Evolutionary conservation across 352 stramenopile species (phyloP).

Genomic region (Globisporangium yorkense): DNA sequence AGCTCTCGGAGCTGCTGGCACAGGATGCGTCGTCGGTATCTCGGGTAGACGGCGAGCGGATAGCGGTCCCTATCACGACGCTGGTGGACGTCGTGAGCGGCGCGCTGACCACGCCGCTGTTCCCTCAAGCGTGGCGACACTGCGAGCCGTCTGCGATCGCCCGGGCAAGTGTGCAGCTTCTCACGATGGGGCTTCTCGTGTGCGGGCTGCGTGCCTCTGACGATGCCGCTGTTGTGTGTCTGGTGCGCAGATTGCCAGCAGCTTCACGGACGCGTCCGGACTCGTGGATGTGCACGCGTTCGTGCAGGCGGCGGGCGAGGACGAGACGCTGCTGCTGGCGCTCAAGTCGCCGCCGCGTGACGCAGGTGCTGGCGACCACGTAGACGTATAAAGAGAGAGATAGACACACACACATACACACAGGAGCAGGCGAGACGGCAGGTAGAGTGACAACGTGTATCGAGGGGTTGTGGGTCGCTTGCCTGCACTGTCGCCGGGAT

Average conservation of each 20-base stretch:
- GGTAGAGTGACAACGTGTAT: slow-evolving; percentile 1
- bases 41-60: slow-evolving; percentile 3
- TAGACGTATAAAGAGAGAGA: too few species aligned
- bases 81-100: slow-evolving; percentile 26
- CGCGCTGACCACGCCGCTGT: slow-evolving; percentile 21
- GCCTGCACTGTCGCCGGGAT: neutral
- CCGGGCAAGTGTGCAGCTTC: slow-evolving; percentile 22
- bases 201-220: neutral
- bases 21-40: slow-evolving; percentile 6
- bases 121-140: slow-evolving; percentile 36
- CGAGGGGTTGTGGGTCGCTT: neutral
- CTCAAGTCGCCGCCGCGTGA: neutral
- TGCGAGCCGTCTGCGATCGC: slow-evolving; percentile 35
- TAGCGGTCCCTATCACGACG: slow-evolving; percentile 9
- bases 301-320: slow-evolving; percentile 22
- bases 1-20: slow-evolving; percentile 14
- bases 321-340: slow-evolving; percentile 18
- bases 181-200: neutral
- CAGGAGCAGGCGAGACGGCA: too few species aligned
- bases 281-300: slow-evolving; percentile 36
- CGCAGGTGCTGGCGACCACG: too few species aligned
- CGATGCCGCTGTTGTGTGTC: neutral
- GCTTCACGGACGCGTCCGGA: slow-evolving; percentile 19
- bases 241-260: slow-evolving; percentile 23
- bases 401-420: too few species aligned